A percentile compares a stretch with the other conserved stretches of the same genome.
These are phyloP conservation scores for Puccinia coronata DNA, from an alignment of 1,284 basidiomycete genomes.

Conservation along the genomic window DNA sequence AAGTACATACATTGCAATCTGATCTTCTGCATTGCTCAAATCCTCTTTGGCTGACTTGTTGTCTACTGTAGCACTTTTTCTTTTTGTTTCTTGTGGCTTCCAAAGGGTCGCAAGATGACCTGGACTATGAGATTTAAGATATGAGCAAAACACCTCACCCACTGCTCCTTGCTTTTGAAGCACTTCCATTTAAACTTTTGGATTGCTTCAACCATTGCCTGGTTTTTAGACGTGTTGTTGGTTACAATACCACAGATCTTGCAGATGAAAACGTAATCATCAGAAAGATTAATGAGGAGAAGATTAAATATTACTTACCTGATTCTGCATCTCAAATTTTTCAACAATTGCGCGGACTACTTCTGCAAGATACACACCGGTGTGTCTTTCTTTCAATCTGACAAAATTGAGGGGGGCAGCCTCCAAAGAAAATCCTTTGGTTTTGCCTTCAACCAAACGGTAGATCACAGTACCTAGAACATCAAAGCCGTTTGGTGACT, in stretches of 20 bases:
- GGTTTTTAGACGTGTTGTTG: conserved; percentile 4
- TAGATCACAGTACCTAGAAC: background rate
- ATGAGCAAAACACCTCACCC: no score
- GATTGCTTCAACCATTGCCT: no score
- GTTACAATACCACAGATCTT: conserved; percentile 8
- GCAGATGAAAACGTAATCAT: background rate
- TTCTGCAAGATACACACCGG: background rate
- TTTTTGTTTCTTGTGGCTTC: conserved; percentile 4
- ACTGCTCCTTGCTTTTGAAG: no score
- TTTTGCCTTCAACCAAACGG: no score
- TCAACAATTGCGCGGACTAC: background rate
- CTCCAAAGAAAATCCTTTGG: no score
- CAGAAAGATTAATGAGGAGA: no score
- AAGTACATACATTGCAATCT: background rate
- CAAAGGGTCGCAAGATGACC: no score
- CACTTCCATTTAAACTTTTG: no score
- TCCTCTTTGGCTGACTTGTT: background rate
- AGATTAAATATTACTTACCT: background rate
- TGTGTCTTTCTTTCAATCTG: no score
- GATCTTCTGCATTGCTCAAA: background rate
- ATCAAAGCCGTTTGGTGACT: no score
- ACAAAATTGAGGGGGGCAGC: conserved; percentile 10
- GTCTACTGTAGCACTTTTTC: background rate
- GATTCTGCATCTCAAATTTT: conserved; percentile 16
- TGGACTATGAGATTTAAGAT: no score